Base-by-base conservation (phyloP, 352 stramenopile species). In the Phytophthora chlamydospora region DNA sequence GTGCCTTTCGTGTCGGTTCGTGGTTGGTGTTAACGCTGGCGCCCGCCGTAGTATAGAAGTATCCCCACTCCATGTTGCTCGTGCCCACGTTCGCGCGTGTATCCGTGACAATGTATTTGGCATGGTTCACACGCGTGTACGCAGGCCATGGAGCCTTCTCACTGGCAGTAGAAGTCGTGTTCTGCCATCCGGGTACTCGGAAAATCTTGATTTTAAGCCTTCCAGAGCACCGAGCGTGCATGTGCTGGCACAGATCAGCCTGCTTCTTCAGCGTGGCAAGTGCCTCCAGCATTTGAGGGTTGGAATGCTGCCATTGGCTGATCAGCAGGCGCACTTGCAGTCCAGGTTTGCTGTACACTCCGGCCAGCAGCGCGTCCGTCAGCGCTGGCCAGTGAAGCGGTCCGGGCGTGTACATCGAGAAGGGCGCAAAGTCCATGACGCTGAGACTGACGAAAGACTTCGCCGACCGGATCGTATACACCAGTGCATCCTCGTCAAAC, bases 61-160 rank as follows among this genome's bases (percentile, higher is more conserved):
- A 95, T 9, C 82, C 79, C 86, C 86, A 92, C 68, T 91, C 81
- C 81, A 92, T 93, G 66, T 95, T 95, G 58, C 84, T 93, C 32
- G 84, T 93, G 19, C 86, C 84, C n/a, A 95, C 67, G 59, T 95
- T 95, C 29, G 78, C 82, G n/a, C 82, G 83, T 55, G 58, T 34
- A 62, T 95, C 86, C 0, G 76, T 92, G 49, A 95, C 83, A 62
- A 95, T 89, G 50, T 86, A 93, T 71, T 95, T 95, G 42, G 81
- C 86, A 64, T 95, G 86, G 50, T 92, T 92, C 24, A 95, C 86
- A 5, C 84, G 79, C n/a, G 82, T 89, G 62, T 79, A 92, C 27
- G 73, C 63, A 14, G 86, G 86, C 78, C 81, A 91, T 10, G 14
- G 40, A 17, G 58, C 68, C 48, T 73, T 80, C 16, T 40, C 35